Base-by-base conservation (phyloP, 140 eudicot genomes). In the Anethum foeniculum region DNA sequence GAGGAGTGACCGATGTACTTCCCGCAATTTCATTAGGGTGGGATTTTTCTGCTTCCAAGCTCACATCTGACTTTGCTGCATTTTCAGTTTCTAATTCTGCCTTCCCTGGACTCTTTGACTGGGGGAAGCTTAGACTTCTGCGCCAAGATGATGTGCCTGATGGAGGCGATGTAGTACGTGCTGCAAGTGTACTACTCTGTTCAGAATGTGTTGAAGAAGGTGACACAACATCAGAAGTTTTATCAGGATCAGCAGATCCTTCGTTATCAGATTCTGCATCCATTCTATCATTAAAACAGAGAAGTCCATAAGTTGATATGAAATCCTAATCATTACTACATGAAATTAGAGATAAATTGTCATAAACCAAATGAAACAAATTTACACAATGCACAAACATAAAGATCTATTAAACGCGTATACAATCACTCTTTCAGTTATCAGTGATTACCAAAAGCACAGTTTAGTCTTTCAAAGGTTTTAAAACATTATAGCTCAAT, bases 271-370 rank as follows among this genome's bases (percentile, higher is more conserved):
- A 85, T 81, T 80, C 86, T 80, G 89, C 84, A 73, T 93, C 92
- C 98, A 93, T 93, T 85, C 93, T 87, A 91, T 87, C 82, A 80
- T 79, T 49, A 19, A 69, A 81, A 77, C 32, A 38, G 47, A 67
- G 27, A 81, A 46, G 64, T 68, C 79, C 67, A 76, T 81, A 27
- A 49, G 84, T 69, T 38, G 10, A 73, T 16, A 18, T 19, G 71
- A 36, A 44, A 18, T 21, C 79, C 72, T 11, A 72, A 41, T 51
- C 18, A 25, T 27, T 47, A 68, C 14, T 43, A 32, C 74, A 68
- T 68, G 44, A 32, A 74, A 74, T 25, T 10, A 14, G 54, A 10
- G 8, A 46, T 19, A 15, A 39, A 68, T 30, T 19, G 36, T 27
- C 36, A 4, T 34, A 60, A 23, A 21, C 68, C 15, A 28, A 65